phyloP scores from a whole-genome alignment of 345 rosid genomes.

The Gynandropsis gynandra region DNA sequence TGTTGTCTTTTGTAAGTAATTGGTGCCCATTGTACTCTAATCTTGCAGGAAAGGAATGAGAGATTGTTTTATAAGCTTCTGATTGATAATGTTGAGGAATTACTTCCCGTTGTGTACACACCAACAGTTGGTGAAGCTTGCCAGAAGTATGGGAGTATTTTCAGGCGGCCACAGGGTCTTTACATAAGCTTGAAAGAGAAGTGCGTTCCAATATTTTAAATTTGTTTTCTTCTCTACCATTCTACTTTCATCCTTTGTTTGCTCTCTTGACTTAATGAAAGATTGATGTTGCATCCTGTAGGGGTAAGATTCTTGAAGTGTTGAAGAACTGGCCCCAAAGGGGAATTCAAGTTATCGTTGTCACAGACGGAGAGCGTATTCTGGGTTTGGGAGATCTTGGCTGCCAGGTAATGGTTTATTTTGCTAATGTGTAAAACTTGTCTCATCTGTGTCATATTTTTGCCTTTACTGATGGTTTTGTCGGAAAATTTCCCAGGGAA shows the following conservation, averaged over 20 bases:
- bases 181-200: constrained; percentile 93
- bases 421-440: constrained; percentile 4
- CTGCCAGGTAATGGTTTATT: constrained; percentile 63
- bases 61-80: constrained; percentile 89
- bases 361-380: constrained; percentile 94
- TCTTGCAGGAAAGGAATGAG: constrained; percentile 88
- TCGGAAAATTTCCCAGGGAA: constrained; percentile 43
- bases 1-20: not conserved
- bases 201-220: constrained; percentile 26
- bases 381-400: constrained; percentile 98
- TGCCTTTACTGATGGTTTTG: not conserved
- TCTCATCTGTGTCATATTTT: not conserved
- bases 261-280: constrained; percentile 6
- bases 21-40: constrained; percentile 10
- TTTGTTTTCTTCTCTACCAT: not conserved
- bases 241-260: constrained; percentile 1
- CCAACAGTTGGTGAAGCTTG: constrained; percentile 99
- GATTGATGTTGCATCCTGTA: constrained; percentile 27
- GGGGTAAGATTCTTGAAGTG: constrained; percentile 90
- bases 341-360: constrained; percentile 90
- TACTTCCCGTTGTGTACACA: constrained; percentile 92
- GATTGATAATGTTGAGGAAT: constrained; percentile 88
- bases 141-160: constrained; percentile 95
- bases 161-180: constrained; percentile 93
- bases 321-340: constrained; percentile 95